These are phyloP conservation scores for Hexamita inflata DNA, from an alignment of 208 protist species.

Conservation along the genomic window DNA sequence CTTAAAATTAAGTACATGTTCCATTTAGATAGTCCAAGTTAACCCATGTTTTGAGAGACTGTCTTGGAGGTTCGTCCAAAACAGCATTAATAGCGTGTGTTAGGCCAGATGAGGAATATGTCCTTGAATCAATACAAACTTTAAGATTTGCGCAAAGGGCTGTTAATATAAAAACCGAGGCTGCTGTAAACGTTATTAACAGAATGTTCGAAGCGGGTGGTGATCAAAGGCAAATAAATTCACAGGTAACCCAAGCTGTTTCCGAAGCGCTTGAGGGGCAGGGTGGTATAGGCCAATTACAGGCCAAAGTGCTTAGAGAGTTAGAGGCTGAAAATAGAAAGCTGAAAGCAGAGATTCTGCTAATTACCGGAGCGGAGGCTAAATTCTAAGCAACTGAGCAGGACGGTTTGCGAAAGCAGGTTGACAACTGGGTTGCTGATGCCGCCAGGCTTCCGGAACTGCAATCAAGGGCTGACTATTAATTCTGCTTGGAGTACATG, in stretches of 20 bases:
- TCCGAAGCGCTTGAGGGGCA: background rate
- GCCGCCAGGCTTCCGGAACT: background rate
- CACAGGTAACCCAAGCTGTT: background rate
- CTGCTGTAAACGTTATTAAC: constrained; percentile 8
- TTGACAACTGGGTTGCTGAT: background rate
- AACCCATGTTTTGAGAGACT: constrained; percentile 19
- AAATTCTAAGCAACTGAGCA: background rate
- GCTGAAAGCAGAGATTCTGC: constrained; percentile 11
- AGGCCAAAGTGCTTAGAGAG: background rate
- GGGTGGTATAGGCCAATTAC: background rate
- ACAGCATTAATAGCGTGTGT: constrained; percentile 14
- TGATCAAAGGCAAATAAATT: constrained; percentile 11
- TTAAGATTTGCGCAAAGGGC: constrained; percentile 20
- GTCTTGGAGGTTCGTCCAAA: constrained; percentile 5
- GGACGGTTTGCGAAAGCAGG: background rate
- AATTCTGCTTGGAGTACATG: background rate
- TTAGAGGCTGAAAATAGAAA: constrained; percentile 25
- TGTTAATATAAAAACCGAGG: background rate
- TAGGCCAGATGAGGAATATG: constrained; percentile 9
- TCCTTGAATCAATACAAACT: constrained; percentile 11
- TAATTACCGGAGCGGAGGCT: background rate
- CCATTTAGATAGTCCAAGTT: constrained; percentile 22
- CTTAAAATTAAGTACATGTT: constrained; percentile 1
- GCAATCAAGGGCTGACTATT: background rate
- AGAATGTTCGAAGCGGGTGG: background rate